Percentiles rank a stretch among this genome's conserved stretches.
Conservation (phyloP, 2,329 filamentous ascomycete species). For the Sordariomycetes sp. region DNA sequence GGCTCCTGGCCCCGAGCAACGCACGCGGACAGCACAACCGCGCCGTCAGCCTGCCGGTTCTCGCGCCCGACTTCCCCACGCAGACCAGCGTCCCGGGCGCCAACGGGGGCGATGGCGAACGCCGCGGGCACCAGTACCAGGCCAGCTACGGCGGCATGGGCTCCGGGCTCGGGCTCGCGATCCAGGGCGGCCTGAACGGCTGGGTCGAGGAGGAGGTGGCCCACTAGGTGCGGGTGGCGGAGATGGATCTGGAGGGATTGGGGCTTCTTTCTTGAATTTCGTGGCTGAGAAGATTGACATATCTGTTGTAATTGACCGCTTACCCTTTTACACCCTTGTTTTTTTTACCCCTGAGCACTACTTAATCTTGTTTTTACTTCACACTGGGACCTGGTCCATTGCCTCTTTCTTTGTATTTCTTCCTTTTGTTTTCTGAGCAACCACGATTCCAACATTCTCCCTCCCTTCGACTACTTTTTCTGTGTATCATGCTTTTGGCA, state of each 20-base stretch:
- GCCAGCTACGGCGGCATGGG: slow-evolving; percentile 48
- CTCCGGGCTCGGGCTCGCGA: slow-evolving; percentile 45
- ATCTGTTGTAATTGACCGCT: not conserved
- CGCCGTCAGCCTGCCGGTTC: slow-evolving; percentile 74
- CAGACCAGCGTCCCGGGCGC: slow-evolving; percentile 32
- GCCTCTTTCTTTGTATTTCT: not conserved
- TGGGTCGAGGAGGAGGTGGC: slow-evolving; percentile 56
- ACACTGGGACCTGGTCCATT: not conserved
- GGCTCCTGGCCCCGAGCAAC: slow-evolving; percentile 58
- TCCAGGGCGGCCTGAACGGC: slow-evolving; percentile 50
- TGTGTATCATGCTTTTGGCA: not conserved
- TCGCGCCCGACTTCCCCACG: slow-evolving; percentile 50
- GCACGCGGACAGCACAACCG: slow-evolving; percentile 52
- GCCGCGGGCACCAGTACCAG: slow-evolving; percentile 54
- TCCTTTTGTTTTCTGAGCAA: not conserved
- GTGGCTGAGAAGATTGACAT: not conserved
- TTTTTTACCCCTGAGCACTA: slow-evolving; percentile 8
- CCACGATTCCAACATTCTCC: not conserved
- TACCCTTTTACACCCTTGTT: slow-evolving; percentile 7
- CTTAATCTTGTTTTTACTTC: slow-evolving; percentile 6
- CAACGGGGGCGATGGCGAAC: slow-evolving; percentile 33
- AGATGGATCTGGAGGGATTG: not conserved
- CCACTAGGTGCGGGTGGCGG: slow-evolving; percentile 23
- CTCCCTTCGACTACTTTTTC: slow-evolving; percentile 4
- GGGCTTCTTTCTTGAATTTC: slow-evolving; percentile 8